These are phyloP conservation scores for Nelumbo lutea DNA, from an alignment of 164 flowering plant genomes.

Conservation along the genomic window DNA sequence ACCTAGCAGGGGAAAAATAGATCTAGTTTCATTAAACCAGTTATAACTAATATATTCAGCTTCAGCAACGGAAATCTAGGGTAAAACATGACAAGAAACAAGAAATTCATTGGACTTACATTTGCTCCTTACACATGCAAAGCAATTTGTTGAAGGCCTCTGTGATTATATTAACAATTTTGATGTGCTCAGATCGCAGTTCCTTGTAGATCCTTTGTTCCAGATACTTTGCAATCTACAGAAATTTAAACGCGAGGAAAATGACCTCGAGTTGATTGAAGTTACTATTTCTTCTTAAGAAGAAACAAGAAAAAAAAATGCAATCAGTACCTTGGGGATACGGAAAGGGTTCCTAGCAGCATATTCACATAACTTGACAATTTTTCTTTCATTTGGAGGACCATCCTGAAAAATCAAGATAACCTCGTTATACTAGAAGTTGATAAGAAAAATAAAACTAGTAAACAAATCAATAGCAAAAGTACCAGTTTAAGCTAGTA, in stretches of 20 bases:
- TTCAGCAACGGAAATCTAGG: neutral
- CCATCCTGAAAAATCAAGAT: constrained; percentile 50
- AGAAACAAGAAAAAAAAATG: neutral
- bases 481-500: too few species aligned
- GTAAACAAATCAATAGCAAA: too few species aligned
- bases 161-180: constrained; percentile 42
- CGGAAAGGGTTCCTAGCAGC: constrained; percentile 87
- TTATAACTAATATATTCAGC: too few species aligned
- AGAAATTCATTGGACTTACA: constrained; percentile 42
- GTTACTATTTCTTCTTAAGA: neutral
- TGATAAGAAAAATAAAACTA: neutral
- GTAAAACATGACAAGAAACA: neutral
- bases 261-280: constrained; percentile 4
- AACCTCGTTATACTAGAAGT: neutral
- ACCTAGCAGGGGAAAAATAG: neutral
- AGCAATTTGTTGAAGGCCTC: constrained; percentile 78
- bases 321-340: constrained; percentile 69
- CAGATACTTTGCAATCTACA: constrained; percentile 81
- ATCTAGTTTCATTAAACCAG: neutral
- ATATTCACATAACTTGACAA: constrained; percentile 89
- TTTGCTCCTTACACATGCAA: constrained; percentile 67
- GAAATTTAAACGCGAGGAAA: neutral
- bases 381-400: constrained; percentile 67
- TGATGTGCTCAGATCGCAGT: constrained; percentile 57
- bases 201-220: constrained; percentile 90